Evolutionary conservation across 331 rosid species (phyloP).

Genomic region (Prunus yedoensis): DNA sequence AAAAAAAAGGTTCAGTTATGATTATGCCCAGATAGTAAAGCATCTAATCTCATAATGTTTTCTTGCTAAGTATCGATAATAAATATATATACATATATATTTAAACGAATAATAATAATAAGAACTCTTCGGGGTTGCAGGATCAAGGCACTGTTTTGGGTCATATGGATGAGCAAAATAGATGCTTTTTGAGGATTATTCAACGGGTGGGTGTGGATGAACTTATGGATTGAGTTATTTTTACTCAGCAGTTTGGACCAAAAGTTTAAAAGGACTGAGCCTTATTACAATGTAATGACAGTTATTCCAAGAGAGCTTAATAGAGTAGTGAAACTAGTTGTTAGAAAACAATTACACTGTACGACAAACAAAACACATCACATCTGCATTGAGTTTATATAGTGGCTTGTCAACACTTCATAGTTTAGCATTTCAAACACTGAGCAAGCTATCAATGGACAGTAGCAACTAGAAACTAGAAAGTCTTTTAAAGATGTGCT

Average conservation of each 20-base stretch:
- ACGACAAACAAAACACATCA: background rate
- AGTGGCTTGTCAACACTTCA: background rate
- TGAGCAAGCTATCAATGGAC: background rate
- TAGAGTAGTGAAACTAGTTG: background rate
- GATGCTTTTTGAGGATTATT: background rate
- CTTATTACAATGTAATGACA: background rate
- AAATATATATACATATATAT: background rate
- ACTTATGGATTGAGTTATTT: background rate
- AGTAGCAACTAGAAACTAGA: background rate
- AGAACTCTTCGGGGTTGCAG: background rate
- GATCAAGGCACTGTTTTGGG: background rate
- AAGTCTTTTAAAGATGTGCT: background rate
- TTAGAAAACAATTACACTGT: no score
- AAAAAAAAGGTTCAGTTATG: background rate
- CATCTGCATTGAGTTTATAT: background rate
- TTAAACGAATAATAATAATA: no score
- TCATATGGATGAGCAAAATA: background rate
- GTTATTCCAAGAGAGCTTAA: background rate
- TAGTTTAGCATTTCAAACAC: background rate
- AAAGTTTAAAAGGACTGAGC: background rate
- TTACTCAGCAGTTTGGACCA: background rate
- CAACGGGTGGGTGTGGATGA: background rate
- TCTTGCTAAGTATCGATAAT: background rate
- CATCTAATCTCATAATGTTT: background rate
- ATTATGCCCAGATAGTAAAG: background rate